phyloP scores from a whole-genome alignment of 257 asterid species.

The Nicotiana attenuata region DNA sequence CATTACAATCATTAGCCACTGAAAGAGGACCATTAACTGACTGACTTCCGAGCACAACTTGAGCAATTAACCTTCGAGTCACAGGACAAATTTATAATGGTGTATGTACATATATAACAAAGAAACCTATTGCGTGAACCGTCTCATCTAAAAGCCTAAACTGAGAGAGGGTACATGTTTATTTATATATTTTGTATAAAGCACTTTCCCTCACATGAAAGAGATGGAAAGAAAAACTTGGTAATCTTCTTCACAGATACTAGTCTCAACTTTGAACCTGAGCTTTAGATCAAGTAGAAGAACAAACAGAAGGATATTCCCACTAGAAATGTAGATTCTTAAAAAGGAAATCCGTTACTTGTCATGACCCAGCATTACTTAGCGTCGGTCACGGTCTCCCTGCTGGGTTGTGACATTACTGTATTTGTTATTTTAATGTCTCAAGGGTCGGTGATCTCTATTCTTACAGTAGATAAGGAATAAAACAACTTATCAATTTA shows the following conservation, averaged over 20 bases:
- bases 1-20: neutral
- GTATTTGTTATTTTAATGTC: neutral
- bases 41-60: neutral
- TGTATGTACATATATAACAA: neutral
- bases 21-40: neutral
- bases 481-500: neutral
- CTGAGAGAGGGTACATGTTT: neutral
- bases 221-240: neutral
- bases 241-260: neutral
- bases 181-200: neutral
- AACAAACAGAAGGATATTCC: neutral
- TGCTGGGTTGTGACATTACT: neutral
- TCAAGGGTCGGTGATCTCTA: neutral
- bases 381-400: neutral
- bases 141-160: neutral
- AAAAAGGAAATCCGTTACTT: neutral
- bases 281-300: neutral
- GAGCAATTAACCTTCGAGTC: neutral
- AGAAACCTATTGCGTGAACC: neutral
- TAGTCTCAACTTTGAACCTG: slow-evolving; percentile 1
- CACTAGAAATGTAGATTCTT: neutral
- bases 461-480: neutral
- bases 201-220: neutral
- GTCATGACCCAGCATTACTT: neutral
- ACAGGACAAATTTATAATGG: neutral